phyloP scores from a whole-genome alignment of 768 basidiomycete genomes.

The Clavulina sp. region DNA sequence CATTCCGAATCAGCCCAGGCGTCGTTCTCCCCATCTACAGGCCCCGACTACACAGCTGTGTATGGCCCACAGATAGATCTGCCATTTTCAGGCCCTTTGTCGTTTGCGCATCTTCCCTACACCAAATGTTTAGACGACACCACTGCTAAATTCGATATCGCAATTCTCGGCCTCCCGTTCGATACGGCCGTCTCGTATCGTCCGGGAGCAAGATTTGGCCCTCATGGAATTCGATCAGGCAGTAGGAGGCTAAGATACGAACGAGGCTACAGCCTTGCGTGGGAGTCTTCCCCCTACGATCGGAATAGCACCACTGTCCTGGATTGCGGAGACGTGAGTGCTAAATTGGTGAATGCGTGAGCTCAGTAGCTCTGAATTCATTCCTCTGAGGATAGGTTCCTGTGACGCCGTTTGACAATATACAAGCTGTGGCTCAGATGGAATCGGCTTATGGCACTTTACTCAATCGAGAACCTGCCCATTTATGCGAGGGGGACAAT shows the following conservation, averaged over 20 bases:
- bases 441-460: conserved; percentile 70
- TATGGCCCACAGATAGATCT: conserved; percentile 63
- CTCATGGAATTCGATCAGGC: conserved; percentile 67
- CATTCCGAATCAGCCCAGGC: no score
- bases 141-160: conserved; percentile 43
- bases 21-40: no score
- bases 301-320: conserved; percentile 29
- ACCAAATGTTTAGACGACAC: conserved; percentile 45
- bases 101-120: conserved; percentile 74
- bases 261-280: conserved; percentile 52
- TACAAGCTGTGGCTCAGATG: conserved; percentile 70
- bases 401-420: conserved; percentile 63
- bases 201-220: conserved; percentile 77
- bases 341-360: background rate
- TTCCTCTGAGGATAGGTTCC: conserved; percentile 26
- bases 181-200: conserved; percentile 62
- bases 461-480: conserved; percentile 34
- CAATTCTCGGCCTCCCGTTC: conserved; percentile 64
- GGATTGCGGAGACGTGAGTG: conserved; percentile 68
- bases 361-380: background rate
- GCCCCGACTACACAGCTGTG: conserved; percentile 53
- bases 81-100: conserved; percentile 58
- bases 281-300: conserved; percentile 49
- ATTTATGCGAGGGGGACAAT: conserved; percentile 14
- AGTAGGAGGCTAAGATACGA: conserved; percentile 49